Conservation (phyloP, 2,329 filamentous ascomycete genomes). For the Phaeosphaeria sp. region DNA sequence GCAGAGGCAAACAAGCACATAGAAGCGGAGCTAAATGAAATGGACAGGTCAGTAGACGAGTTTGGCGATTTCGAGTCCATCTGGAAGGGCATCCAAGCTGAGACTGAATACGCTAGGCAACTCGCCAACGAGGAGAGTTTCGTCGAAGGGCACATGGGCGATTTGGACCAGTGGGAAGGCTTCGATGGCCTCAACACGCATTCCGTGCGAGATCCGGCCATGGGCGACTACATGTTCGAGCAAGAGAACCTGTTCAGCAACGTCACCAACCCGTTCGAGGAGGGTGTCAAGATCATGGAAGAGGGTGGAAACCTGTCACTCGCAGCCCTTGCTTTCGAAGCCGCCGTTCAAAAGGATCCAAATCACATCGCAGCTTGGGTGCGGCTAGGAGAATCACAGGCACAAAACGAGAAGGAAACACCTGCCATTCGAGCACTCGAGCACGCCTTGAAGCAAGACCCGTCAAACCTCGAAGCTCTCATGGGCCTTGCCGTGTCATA, state of each 20-base stretch:
- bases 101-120: constrained; percentile 72
- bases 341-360: constrained; percentile 88
- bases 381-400: constrained; percentile 87
- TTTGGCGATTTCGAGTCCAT: constrained; percentile 94
- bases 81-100: constrained; percentile 82
- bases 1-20: constrained; percentile 74
- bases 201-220: constrained; percentile 71
- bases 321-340: constrained; percentile 93
- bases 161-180: constrained; percentile 79
- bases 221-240: constrained; percentile 94
- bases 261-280: constrained; percentile 84
- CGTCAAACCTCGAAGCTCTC: constrained; percentile 83
- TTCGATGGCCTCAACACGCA: constrained; percentile 75
- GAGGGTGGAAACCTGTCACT: constrained; percentile 93
- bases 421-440: constrained; percentile 94
- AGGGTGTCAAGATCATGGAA: constrained; percentile 90
- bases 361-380: constrained; percentile 93
- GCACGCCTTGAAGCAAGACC: constrained; percentile 85
- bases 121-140: constrained; percentile 71
- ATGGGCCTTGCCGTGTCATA: constrained; percentile 98
- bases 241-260: constrained; percentile 88
- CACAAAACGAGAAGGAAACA: constrained; percentile 98
- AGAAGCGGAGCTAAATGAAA: constrained; percentile 84
- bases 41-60: constrained; percentile 82
- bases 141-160: constrained; percentile 69